Percentiles rank a stretch among this genome's conserved stretches.
phyloP scores from a whole-genome alignment of 495 filamentous ascomycete species.

The Aspergillus mulundensis region DNA sequence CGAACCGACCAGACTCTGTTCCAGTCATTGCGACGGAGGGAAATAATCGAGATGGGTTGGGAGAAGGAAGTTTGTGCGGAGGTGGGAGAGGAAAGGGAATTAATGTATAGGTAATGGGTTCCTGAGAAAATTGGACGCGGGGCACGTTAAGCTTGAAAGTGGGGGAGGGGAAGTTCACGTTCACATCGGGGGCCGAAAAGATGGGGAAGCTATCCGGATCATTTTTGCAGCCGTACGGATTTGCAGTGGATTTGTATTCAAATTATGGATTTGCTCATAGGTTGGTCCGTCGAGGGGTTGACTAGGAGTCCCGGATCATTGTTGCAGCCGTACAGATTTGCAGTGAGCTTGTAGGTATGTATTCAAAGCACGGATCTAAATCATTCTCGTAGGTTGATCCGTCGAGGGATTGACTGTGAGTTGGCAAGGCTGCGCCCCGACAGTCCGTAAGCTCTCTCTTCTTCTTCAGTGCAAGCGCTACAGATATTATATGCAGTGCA shows the following conservation, averaged over 20 bases:
- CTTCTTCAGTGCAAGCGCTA: too few species aligned
- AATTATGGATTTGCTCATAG: neutral
- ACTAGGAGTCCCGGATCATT: too few species aligned
- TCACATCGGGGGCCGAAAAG: conserved; percentile 4
- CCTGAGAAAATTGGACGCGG: conserved; percentile 14
- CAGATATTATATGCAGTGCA: neutral
- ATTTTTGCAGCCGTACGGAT: too few species aligned
- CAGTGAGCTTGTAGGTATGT: too few species aligned
- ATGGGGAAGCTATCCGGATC: too few species aligned
- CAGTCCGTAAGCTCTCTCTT: too few species aligned
- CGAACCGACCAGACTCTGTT: conserved; percentile 59
- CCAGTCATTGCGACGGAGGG: conserved; percentile 30
- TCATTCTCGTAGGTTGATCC: too few species aligned
- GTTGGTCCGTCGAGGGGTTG: too few species aligned
- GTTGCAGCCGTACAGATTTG: too few species aligned
- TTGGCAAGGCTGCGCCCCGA: neutral
- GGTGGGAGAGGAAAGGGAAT: neutral
- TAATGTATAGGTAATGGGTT: conserved; percentile 3
- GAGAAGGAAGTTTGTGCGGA: neutral
- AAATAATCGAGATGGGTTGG: neutral
- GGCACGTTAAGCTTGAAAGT: conserved; percentile 13
- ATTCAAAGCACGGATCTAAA: too few species aligned
- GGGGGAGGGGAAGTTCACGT: conserved; percentile 17
- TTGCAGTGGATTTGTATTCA: neutral
- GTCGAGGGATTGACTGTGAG: neutral